phyloP scores from a whole-genome alignment of 768 basidiomycete species.

The Exsudoporus frostii region DNA sequence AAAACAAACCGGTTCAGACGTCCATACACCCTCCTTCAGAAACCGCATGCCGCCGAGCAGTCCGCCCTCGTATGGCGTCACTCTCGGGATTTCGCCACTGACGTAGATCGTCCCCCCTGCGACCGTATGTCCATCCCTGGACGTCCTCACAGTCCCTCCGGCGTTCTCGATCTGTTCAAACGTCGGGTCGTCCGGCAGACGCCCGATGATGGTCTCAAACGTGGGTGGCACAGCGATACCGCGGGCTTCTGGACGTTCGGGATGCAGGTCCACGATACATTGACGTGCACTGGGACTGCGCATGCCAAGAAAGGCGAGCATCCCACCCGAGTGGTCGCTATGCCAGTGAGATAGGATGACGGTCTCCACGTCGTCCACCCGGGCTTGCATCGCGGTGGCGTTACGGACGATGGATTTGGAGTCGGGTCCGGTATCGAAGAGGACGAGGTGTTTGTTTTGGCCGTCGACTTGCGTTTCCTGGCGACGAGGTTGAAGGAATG shows the following conservation, averaged over 20 bases:
- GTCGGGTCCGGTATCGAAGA: conserved; percentile 88
- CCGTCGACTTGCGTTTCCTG: conserved; percentile 58
- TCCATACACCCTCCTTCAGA: conserved; percentile 43
- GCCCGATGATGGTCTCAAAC: conserved; percentile 53
- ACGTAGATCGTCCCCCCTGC: conserved; percentile 65
- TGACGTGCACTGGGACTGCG: conserved; percentile 30
- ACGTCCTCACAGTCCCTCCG: conserved; percentile 56
- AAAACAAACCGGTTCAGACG: conserved; percentile 48
- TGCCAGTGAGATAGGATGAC: conserved; percentile 82
- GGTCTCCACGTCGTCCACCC: conserved; percentile 52
- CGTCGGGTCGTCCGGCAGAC: conserved; percentile 67
- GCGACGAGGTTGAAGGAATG: background rate
- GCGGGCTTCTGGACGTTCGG: conserved; percentile 66
- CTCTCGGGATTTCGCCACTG: conserved; percentile 76
- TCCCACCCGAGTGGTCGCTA: conserved; percentile 69
- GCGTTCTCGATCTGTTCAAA: conserved; percentile 58
- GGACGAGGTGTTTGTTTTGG: conserved; percentile 45
- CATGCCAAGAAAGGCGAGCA: conserved; percentile 59
- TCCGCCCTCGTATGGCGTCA: conserved; percentile 66
- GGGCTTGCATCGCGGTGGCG: conserved; percentile 53
- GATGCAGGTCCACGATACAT: conserved; percentile 72
- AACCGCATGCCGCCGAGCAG: conserved; percentile 67
- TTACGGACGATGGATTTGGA: conserved; percentile 73
- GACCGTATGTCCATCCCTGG: conserved; percentile 60
- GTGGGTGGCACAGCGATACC: conserved; percentile 69